Conservation (phyloP, 352 stramenopile genomes). For the Globisporangium canariense region DNA sequence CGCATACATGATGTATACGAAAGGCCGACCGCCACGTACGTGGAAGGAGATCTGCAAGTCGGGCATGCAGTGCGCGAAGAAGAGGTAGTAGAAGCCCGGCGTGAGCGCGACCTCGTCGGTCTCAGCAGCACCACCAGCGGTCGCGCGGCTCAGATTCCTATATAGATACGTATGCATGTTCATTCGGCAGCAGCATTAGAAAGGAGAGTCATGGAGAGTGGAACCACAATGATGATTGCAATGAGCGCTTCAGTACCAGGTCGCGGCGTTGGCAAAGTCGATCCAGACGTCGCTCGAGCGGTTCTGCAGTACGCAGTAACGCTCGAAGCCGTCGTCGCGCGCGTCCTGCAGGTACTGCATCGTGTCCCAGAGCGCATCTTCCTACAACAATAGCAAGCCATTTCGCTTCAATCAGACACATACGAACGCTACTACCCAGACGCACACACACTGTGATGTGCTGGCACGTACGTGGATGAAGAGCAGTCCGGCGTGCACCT, state of each 20-base stretch:
- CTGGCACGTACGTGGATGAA: conserved; percentile 53
- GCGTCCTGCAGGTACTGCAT: conserved; percentile 44
- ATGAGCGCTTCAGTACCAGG: conserved; percentile 28
- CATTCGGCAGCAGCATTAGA: background rate
- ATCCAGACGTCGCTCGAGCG: conserved; percentile 51
- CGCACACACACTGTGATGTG: background rate
- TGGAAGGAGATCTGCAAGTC: conserved; percentile 87
- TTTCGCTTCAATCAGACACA: background rate
- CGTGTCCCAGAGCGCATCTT: conserved; percentile 56
- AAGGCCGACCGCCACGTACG: conserved; percentile 22
- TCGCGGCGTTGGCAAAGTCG: conserved; percentile 49
- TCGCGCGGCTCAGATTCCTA: conserved; percentile 42
- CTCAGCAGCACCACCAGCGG: conserved; percentile 11
- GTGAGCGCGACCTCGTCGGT: conserved; percentile 21
- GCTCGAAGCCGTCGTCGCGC: conserved; percentile 17
- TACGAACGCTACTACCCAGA: too few relatives aligned
- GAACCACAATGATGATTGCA: too few relatives aligned
- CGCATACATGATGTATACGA: too few relatives aligned
- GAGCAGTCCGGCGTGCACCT: conserved; percentile 43
- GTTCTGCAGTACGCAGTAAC: conserved; percentile 44
- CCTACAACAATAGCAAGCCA: conserved; percentile 18
- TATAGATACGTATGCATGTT: conserved; percentile 3
- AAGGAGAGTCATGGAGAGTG: background rate
- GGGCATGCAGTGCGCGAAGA: conserved; percentile 78
- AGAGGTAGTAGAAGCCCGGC: conserved; percentile 86